A percentile compares a stretch with the other conserved stretches of the same genome.
These are phyloP conservation scores for Candida tibetensis DNA, from an alignment of 805 yeast genomes.

Conservation along the genomic window DNA sequence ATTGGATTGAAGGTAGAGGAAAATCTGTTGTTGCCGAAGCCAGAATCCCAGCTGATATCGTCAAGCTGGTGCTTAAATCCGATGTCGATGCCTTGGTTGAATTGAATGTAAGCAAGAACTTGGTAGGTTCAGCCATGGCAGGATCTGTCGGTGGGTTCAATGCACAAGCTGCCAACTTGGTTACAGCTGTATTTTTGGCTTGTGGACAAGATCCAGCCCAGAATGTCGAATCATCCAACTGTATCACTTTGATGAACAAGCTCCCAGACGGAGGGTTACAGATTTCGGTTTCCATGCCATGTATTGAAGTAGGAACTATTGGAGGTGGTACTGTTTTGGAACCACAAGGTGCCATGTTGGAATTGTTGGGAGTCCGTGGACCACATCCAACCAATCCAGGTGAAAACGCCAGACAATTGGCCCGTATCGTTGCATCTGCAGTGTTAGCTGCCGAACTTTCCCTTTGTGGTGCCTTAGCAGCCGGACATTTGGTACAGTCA, in stretches of 20 bases:
- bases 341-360: constrained; percentile 96
- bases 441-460: constrained; percentile 96
- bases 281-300: constrained; percentile 98
- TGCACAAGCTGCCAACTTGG: constrained; percentile 96
- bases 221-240: constrained; percentile 94
- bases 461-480: constrained; percentile 92
- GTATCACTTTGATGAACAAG: constrained; percentile 93
- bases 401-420: constrained; percentile 88
- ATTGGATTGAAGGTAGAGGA: constrained; percentile 99
- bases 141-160: constrained; percentile 97
- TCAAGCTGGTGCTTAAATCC: constrained; percentile 79
- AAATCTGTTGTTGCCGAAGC: constrained; percentile 97
- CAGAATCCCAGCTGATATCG: constrained; percentile 77
- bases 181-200: constrained; percentile 91
- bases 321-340: constrained; percentile 98
- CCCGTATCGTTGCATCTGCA: constrained; percentile 88
- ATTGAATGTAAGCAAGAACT: constrained; percentile 81
- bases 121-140: constrained; percentile 97
- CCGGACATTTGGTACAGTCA: constrained; percentile 96
- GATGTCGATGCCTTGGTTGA: constrained; percentile 91
- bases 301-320: constrained; percentile 97
- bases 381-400: constrained; percentile 95
- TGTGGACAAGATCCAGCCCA: constrained; percentile 99
- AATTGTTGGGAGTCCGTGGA: constrained; percentile 89
- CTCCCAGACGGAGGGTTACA: constrained; percentile 70